phyloP scores from a whole-genome alignment of 768 basidiomycete species.

The Antrodiella citrinella region DNA sequence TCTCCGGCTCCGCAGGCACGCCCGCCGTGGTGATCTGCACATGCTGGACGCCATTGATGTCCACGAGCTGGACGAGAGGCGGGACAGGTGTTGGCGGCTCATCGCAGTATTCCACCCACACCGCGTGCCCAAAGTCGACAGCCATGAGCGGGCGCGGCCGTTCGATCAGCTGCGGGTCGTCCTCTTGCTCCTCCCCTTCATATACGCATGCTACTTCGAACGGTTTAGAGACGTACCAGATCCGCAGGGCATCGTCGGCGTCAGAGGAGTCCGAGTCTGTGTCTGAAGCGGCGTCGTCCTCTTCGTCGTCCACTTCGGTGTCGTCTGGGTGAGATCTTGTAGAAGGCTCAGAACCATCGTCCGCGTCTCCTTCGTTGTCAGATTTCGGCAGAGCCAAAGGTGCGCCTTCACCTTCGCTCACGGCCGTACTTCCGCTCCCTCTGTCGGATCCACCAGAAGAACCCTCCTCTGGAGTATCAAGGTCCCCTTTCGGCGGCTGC shows the following conservation, averaged over 20 bases:
- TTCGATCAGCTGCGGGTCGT: constrained; percentile 28
- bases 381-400: too few species aligned
- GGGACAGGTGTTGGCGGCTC: neutral
- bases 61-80: constrained; percentile 2
- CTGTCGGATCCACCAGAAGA: neutral
- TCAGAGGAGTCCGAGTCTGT: constrained; percentile 5
- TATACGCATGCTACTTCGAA: constrained; percentile 66
- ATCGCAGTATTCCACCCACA: constrained; percentile 63
- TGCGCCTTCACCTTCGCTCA: neutral
- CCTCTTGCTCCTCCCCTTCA: constrained; percentile 33
- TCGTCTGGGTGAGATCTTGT: too few species aligned
- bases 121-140: constrained; percentile 83
- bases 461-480: neutral
- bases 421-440: neutral
- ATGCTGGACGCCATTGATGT: neutral
- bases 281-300: constrained; percentile 6
- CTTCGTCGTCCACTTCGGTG: neutral
- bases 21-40: constrained; percentile 2
- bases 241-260: constrained; percentile 48
- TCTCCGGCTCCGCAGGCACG: constrained; percentile 12
- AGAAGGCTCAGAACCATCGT: neutral
- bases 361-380: neutral
- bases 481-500: neutral
- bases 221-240: constrained; percentile 65
- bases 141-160: constrained; percentile 66